Evolutionary conservation across 2,329 filamentous ascomycete species (phyloP), one percentile per base, ranked within the genome.

Genomic region (Colletotrichum euphorbiae): DNA sequence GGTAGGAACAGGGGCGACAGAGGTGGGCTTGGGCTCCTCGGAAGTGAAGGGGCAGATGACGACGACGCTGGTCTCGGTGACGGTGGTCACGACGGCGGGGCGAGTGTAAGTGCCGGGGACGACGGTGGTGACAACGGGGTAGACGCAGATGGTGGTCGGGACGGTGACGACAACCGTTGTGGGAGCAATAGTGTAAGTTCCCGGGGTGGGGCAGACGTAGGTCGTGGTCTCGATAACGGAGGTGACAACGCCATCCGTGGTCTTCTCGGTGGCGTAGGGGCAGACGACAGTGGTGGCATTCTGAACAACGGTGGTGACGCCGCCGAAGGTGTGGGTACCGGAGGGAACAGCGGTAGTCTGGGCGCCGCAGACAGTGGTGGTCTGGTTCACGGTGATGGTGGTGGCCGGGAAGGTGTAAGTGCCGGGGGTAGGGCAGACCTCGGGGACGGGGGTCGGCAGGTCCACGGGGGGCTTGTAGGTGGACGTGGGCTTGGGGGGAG

Each of bases 351-450:
- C 79, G 72, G 90, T 91, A 67, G 87, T 85, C 71, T 87, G 83
- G 59, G 87, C 85, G 73, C 80, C 90, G 78, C 87, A 89, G 70
- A 92, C 90, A 43, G 89, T 92, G 73, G 89, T 91, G 69, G 87
- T 86, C 78, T 89, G 83, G 70, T 84, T 89, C 72, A 94, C 81
- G 69, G 88, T 90, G 72, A 92, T 76, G 70, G 91, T 94, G 73
- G 86, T 91, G 68, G 91, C 90, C 73, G 90, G 89, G 84, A 93
- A 89, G 72, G 91, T 93, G 84, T 93, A 94, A 70, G 86, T 87
- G 79, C 91, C 91, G 36, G 91, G 87, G 51, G 88, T 90, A 61
- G 88, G 81, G 84, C 85, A 90, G 57, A 81, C 80, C 79, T 84
- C 80, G 57, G 82, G 77, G 72, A 84, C 77, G 19, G 85, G 84